Conservation (phyloP, 331 rosid species). For the Pyracantha coccinea region DNA sequence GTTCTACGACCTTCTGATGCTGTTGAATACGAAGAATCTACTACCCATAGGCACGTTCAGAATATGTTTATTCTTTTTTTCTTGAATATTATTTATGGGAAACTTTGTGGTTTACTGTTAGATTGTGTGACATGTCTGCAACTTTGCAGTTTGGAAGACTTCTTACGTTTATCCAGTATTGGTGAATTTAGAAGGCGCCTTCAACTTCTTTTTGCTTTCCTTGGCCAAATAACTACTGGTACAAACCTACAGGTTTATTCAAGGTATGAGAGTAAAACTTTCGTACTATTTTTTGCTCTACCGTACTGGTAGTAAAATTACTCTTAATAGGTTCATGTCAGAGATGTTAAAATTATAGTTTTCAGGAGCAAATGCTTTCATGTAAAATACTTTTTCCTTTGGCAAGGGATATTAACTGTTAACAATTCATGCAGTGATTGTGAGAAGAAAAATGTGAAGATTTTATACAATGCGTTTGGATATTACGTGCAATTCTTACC, state of each 20-base stretch:
- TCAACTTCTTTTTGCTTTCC: slow-evolving; percentile 86
- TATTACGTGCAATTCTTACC: slow-evolving; percentile 86
- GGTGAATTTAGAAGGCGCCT: slow-evolving; percentile 87
- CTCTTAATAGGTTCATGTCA: neutral
- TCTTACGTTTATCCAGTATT: slow-evolving; percentile 72
- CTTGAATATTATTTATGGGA: neutral
- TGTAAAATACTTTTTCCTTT: neutral
- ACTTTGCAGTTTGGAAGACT: slow-evolving; percentile 77
- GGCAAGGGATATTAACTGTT: neutral
- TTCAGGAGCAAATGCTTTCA: neutral
- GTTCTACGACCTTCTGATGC: slow-evolving; percentile 37
- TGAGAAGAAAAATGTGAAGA: slow-evolving; percentile 31
- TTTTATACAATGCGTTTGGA: slow-evolving; percentile 72
- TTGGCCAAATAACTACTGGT: slow-evolving; percentile 57
- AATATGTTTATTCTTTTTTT: neutral
- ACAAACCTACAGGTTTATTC: slow-evolving; percentile 29
- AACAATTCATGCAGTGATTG: slow-evolving; percentile 32
- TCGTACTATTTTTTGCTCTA: neutral
- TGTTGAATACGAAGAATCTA: slow-evolving; percentile 18
- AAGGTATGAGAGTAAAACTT: slow-evolving; percentile 31
- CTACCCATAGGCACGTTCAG: slow-evolving; percentile 47
- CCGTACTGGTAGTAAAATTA: neutral
- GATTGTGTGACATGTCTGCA: slow-evolving; percentile 3
- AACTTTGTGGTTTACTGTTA: neutral
- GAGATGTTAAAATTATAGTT: neutral